Conservation (phyloP, 352 stramenopile species). For the Phytopythium montanum region DNA sequence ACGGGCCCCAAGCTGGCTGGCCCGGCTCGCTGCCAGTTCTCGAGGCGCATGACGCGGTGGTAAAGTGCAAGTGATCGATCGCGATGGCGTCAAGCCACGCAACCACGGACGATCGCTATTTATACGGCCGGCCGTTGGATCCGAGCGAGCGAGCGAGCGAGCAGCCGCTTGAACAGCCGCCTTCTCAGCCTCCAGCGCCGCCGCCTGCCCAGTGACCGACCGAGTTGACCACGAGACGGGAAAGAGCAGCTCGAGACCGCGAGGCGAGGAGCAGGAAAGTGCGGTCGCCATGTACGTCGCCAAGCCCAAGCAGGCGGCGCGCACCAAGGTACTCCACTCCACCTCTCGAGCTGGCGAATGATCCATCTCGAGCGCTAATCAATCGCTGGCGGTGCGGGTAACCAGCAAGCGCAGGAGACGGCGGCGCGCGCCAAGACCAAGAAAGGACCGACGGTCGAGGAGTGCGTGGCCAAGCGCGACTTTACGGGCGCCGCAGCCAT, state of each 20-base stretch:
- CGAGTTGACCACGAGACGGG: neutral
- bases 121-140: neutral
- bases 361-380: neutral
- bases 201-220: neutral
- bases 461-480: conserved; percentile 83
- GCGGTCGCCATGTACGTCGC: conserved; percentile 55
- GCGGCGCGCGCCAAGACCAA: conserved; percentile 70
- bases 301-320: conserved; percentile 75
- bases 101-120: no score
- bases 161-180: neutral
- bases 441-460: conserved; percentile 71
- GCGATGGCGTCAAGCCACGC: no score
- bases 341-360: neutral
- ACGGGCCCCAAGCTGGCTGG: no score
- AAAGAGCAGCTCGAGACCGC: neutral
- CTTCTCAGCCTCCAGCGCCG: neutral
- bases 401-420: conserved; percentile 41
- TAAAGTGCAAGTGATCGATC: no score
- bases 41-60: no score
- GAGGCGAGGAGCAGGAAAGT: neutral
- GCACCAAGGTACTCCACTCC: conserved; percentile 42
- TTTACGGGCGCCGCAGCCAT: conserved; percentile 94
- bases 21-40: no score
- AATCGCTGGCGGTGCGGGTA: neutral
- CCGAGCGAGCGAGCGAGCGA: neutral